A percentile compares a stretch with the other conserved stretches of the same genome.
Evolutionary conservation across 2,329 filamentous ascomycete genomes (phyloP).

Genomic region (Pleomassaria siparia): DNA sequence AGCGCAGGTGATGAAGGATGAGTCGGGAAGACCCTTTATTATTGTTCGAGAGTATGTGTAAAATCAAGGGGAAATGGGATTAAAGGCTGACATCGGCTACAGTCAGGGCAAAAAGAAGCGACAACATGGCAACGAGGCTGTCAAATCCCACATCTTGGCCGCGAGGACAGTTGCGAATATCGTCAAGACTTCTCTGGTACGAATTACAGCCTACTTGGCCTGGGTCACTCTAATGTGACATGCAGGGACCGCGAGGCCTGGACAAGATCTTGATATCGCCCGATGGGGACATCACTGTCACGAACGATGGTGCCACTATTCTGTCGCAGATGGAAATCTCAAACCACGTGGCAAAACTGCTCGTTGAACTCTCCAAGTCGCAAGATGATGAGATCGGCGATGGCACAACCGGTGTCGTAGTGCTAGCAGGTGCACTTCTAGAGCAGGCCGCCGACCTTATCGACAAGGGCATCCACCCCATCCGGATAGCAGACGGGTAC

Average conservation of each 20-base stretch:
- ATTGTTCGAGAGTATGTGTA: conserved; percentile 93
- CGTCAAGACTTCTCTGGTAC: conserved; percentile 87
- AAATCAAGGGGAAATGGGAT: not conserved
- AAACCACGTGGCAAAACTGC: conserved; percentile 95
- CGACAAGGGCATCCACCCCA: conserved; percentile 99
- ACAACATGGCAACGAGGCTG: conserved; percentile 92
- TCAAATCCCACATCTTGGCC: conserved; percentile 97
- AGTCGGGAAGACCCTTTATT: conserved; percentile 95
- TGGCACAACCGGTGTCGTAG: conserved; percentile 95
- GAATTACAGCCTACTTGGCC: conserved; percentile 11
- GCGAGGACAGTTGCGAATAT: conserved; percentile 95
- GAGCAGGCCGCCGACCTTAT: conserved; percentile 98
- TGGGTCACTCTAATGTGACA: conserved; percentile 14
- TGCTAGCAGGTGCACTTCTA: conserved; percentile 88
- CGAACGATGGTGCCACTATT: conserved; percentile 98
- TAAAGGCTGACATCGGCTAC: conserved; percentile 28
- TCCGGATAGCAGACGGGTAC: conserved; percentile 97
- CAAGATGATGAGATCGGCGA: conserved; percentile 99
- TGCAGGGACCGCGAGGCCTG: conserved; percentile 81
- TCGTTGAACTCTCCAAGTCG: conserved; percentile 96
- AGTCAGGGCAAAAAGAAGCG: conserved; percentile 98
- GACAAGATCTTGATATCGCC: conserved; percentile 99
- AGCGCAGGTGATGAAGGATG: conserved; percentile 88
- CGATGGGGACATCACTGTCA: conserved; percentile 98
- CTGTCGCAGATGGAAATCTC: conserved; percentile 97